phyloP scores from a whole-genome alignment of 192 early-diverging fungal genomes.

The Coemansia sp. region DNA sequence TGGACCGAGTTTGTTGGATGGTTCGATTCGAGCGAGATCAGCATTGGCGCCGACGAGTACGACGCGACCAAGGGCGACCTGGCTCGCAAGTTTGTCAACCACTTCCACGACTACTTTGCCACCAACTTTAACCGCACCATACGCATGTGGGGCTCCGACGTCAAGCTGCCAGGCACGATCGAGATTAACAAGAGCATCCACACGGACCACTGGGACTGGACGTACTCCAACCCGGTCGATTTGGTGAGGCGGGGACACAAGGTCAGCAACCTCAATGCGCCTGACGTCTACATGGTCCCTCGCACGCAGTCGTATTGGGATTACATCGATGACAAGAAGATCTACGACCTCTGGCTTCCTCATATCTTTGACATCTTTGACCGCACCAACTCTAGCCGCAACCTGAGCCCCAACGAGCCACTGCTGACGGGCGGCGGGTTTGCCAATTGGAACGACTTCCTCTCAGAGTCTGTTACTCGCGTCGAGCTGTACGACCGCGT shows the following conservation, averaged over 20 bases:
- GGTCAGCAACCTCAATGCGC: constrained; percentile 49
- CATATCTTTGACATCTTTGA: constrained; percentile 47
- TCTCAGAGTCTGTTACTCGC: constrained; percentile 46
- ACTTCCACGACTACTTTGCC: constrained; percentile 45
- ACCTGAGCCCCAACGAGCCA: constrained; percentile 31
- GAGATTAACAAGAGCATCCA: constrained; percentile 44
- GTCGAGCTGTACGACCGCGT: constrained; percentile 49
- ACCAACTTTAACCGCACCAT: constrained; percentile 42
- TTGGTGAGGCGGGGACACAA: constrained; percentile 40
- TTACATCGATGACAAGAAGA: constrained; percentile 32
- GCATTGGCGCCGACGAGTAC: constrained; percentile 54
- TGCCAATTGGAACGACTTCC: constrained; percentile 51
- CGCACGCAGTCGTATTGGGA: constrained; percentile 40
- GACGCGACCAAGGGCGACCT: constrained; percentile 42
- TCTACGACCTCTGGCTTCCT: constrained; percentile 51
- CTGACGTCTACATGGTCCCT: constrained; percentile 48
- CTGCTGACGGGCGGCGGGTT: constrained; percentile 47
- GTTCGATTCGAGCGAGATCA: constrained; percentile 50
- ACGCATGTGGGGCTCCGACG: constrained; percentile 54
- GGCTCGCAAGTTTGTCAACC: constrained; percentile 40
- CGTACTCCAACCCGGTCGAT: constrained; percentile 29
- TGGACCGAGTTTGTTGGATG: constrained; percentile 52
- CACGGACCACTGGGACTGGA: constrained; percentile 37
- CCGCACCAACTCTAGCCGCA: constrained; percentile 39
- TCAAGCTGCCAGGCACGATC: constrained; percentile 39